Conservation (phyloP, 306 rosid species). For the Dalbergia cultrata region DNA sequence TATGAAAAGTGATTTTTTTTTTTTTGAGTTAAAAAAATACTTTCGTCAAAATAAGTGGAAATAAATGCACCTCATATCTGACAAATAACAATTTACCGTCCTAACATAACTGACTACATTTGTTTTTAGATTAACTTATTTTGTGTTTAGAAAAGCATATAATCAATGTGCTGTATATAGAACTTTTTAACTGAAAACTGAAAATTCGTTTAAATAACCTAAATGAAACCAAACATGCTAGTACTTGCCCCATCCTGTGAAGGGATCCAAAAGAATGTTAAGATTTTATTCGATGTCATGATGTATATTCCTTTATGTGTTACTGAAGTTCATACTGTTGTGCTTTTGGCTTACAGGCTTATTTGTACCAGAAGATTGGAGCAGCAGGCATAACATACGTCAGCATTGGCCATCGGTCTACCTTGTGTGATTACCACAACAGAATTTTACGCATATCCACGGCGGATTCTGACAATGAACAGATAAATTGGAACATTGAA, state of each 20-base stretch:
- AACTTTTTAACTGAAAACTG: neutral
- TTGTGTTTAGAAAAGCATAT: constrained; percentile 4
- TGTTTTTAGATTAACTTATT: neutral
- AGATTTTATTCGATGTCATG: neutral
- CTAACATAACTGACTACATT: neutral
- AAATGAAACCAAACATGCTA: constrained; percentile 8
- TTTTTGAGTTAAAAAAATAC: too few species aligned
- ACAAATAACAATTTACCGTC: neutral
- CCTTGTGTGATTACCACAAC: constrained; percentile 68
- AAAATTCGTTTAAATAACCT: too few species aligned
- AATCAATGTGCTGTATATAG: neutral
- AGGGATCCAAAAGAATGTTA: constrained; percentile 12
- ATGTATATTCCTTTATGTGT: constrained; percentile 8
- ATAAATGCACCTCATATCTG: too few species aligned
- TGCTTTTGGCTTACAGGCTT: constrained; percentile 65
- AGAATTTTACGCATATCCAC: constrained; percentile 65
- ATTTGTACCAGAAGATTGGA: constrained; percentile 72
- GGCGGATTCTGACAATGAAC: constrained; percentile 45
- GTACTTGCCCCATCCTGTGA: neutral
- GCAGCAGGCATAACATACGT: constrained; percentile 84
- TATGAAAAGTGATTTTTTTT: too few species aligned
- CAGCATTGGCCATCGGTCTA: constrained; percentile 85
- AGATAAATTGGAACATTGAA: constrained; percentile 72
- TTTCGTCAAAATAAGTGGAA: too few species aligned
- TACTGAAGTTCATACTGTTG: constrained; percentile 30